phyloP scores from a whole-genome alignment of 2,329 filamentous ascomycete species.

The Exophiala alcalophila region DNA sequence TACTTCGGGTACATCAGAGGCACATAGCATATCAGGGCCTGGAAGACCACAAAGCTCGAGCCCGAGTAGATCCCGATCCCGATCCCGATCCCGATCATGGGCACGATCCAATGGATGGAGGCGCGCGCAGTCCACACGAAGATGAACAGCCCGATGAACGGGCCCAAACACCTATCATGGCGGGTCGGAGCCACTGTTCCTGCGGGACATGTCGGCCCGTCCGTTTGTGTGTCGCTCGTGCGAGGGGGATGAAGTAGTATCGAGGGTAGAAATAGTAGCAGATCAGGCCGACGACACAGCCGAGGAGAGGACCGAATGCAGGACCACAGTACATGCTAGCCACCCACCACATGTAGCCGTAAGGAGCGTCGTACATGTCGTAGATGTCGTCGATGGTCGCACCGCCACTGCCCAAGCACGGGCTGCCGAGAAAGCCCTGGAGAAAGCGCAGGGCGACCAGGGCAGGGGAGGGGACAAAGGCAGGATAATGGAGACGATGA shows the following conservation, averaged over 20 bases:
- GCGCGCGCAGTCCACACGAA: constrained; percentile 36
- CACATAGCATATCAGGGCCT: constrained; percentile 29
- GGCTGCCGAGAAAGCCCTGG: constrained; percentile 64
- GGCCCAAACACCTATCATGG: constrained; percentile 42
- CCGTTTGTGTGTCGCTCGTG: constrained; percentile 42
- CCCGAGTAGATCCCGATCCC: constrained; percentile 22
- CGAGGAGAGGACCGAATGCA: constrained; percentile 46
- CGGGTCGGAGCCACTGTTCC: constrained; percentile 52
- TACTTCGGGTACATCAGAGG: constrained; percentile 29
- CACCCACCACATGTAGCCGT: constrained; percentile 60
- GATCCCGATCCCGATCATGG: constrained; percentile 16
- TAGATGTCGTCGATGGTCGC: constrained; percentile 50
- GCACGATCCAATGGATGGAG: constrained; percentile 37
- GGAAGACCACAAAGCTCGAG: constrained; percentile 23
- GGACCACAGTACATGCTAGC: constrained; percentile 36
- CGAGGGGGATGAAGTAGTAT: constrained; percentile 47
- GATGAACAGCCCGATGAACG: constrained; percentile 17
- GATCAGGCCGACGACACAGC: constrained; percentile 52
- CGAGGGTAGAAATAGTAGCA: constrained; percentile 49
- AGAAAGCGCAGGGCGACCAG: constrained; percentile 64
- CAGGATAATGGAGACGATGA: constrained; percentile 63
- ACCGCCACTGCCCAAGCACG: constrained; percentile 59
- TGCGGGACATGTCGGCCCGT: constrained; percentile 50
- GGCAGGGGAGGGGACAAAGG: constrained; percentile 59
- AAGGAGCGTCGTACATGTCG: constrained; percentile 55